Evolutionary conservation across 768 basidiomycete genomes (phyloP).

Genomic region (Suillus clintonianus): DNA sequence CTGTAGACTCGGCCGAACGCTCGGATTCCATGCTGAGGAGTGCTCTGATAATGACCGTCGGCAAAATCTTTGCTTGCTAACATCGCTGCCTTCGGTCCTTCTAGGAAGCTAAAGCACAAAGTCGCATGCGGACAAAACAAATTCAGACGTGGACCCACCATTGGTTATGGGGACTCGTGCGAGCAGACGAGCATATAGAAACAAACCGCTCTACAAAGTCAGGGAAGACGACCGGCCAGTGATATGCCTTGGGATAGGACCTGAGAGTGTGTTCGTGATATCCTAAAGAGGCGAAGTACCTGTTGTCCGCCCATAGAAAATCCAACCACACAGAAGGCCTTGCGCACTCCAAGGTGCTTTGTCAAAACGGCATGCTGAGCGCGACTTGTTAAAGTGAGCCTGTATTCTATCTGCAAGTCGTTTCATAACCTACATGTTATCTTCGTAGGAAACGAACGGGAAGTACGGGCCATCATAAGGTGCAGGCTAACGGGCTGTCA

Average conservation of each 20-base stretch:
- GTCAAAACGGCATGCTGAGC: slow-evolving; percentile 57
- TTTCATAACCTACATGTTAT: slow-evolving; percentile 51
- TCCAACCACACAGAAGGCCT: slow-evolving; percentile 48
- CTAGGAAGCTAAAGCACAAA: slow-evolving; percentile 48
- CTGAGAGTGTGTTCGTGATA: slow-evolving; percentile 18
- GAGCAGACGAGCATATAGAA: slow-evolving; percentile 54
- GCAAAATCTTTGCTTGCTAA: slow-evolving; percentile 56
- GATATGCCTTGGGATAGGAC: slow-evolving; percentile 42
- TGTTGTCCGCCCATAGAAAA: slow-evolving; percentile 64
- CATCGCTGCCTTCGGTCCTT: slow-evolving; percentile 59
- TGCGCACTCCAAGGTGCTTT: slow-evolving; percentile 44
- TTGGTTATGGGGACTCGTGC: slow-evolving; percentile 57
- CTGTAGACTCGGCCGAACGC: slow-evolving; percentile 61
- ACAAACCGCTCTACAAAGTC: slow-evolving; percentile 52
- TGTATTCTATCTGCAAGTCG: not conserved
- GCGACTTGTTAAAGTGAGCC: slow-evolving; percentile 34
- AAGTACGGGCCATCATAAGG: slow-evolving; percentile 64
- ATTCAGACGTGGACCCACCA: slow-evolving; percentile 35
- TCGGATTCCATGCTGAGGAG: slow-evolving; percentile 51
- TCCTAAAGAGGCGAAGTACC: slow-evolving; percentile 21
- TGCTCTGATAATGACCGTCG: slow-evolving; percentile 50
- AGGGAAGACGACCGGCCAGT: slow-evolving; percentile 60
- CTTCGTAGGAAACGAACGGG: slow-evolving; percentile 55
- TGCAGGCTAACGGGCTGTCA: slow-evolving; percentile 36
- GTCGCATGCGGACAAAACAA: not conserved